Evolutionary conservation across 306 rosid genomes (phyloP), one percentile per base, ranked within the genome.

Genomic region (Medicago truncatula): DNA sequence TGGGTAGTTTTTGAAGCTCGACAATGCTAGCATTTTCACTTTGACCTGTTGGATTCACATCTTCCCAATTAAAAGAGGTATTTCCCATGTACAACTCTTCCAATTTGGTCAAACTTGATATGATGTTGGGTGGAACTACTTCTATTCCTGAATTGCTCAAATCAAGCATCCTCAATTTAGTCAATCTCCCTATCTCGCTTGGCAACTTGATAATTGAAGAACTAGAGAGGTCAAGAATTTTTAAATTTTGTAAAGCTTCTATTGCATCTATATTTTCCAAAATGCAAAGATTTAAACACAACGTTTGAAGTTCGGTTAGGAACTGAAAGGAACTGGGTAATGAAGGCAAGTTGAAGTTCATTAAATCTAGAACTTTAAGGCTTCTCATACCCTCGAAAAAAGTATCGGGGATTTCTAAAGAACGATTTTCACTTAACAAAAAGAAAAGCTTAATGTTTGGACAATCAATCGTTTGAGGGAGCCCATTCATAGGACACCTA

Each of bases 1-100:
- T 44, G 14, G 58, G 28, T 50, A 67, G 53, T 3, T 44, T 14
- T 14, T 1, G 20, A 44, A 67, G 57, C 73, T 67, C 73, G 3
- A 1, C 40, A 44, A 67, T 28, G 34, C 34, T 28, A 28, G 34
- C 34, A 28, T 28, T 28, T 28, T 28, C 34, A 28, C 4, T 28
- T 28, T 28, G 34, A 28, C 1, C 34, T 4, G 34, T n/a, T n/a
- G n/a, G n/a, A n/a, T n/a, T n/a, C n/a, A n/a, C n/a, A n/a, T n/a
- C n/a, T n/a, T n/a, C n/a, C 73, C 73, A 67, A 15, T 67, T 67
- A 67, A 67, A 21, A 28, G 57, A 21, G 14, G 73, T 43, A 67
- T 44, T 23, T 1, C 58, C 73, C 57, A 67, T 67, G 40, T 21
- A 9, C 14, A 67, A 44, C 73, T 67, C 73, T 40, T 67, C 73